Base-by-base conservation (phyloP, 1,139 yeast genomes). In the Lodderomyces orthopsilosis region DNA sequence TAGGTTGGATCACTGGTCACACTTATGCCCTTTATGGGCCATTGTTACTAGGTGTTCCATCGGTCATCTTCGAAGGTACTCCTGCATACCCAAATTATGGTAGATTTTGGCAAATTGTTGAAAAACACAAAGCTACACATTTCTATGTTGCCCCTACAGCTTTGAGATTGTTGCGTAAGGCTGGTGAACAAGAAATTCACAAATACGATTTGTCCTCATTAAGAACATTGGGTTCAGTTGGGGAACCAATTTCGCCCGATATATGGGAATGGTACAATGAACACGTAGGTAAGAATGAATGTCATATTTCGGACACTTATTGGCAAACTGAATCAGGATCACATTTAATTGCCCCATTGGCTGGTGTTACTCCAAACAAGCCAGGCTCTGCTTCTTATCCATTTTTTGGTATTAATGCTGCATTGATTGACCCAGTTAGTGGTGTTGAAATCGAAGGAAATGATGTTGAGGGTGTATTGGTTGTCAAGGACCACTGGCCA, bases 261-360 rank as follows among this genome's bases (percentile, higher is more conserved):
- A 82, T 93, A 59, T 93, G 98, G 98, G 95, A 89, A 69, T 93
- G 98, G 98, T 93, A 91, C 71, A 81, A 88, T 66, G 90, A 88
- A 61, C 79, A 85, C 65, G 85, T 93, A 56, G 98, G 98, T 61
- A 86, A 89, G 63, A 80, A 82, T 49, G 80, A 87, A 62, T 89
- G 96, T 68, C 83, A 79, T 59, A 83, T 93, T 54, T 79, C 93
- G 61, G 98, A 93, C 70, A 93, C 98, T 41, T 90, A 91, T 79
- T 93, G 98, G 98, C 97, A 93, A 74, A 93, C 98, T 23, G 98
- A 93, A 73, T 85, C 96, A 14, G 98, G 98, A 47, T 86, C 97
- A 40, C 97, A 93, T 66, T 79, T 93, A 63, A 89, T 93, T 65
- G 93, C 97, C 37, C 96, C 98, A 56, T 70, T 91, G 57, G 96